Base-by-base conservation (phyloP, 441 rosid species). In the Biscutella laevigata region DNA sequence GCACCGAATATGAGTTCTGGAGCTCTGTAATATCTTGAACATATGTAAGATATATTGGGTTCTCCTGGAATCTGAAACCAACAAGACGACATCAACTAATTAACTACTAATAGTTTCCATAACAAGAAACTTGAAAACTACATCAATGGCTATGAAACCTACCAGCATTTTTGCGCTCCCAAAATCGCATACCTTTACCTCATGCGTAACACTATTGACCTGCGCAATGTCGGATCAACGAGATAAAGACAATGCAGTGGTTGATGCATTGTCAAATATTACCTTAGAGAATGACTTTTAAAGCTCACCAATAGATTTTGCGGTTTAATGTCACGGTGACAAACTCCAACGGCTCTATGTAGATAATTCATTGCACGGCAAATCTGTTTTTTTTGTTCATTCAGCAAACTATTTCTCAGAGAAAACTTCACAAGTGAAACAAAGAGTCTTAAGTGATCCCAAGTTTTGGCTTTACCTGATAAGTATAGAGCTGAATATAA, bases 111-210 rank as follows among this genome's bases (percentile, higher is more conserved):
- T 0, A 30, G 34, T 36, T 21, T 41, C 19, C 32, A 46, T 4
- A 15, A 26, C 41, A 44, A 0, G 9, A 16, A 24, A 32, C 19
- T 10, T 16, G 0, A 4, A 59, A 35, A 6, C 12, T 10, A n/a
- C 26, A 26, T 20, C 4, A 3, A 62, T 4, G 15, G 34, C 13
- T 5, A 22, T 32, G 20, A n/a, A 58, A 44, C 68, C 14, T 82
- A 88, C 96, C 83, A 88, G 69, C 81, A 74, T 86, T 75, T 88
- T 88, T 5, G 96, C 96, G 54, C 96, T 88, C 11, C 96, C 96
- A 36, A 85, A 88, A 71, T 88, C 96, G 59, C 96, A 88, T 20
- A 88, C 71, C 71, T 85, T 88, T 13, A 85, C 70, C 74, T 83
- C 87, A 68, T 85, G 91, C 1, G 81, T 73, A 28, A 76, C 83